These are phyloP conservation scores for Scheffersomyces ergatensis DNA, from an alignment of 805 yeast species.

Conservation along the genomic window DNA sequence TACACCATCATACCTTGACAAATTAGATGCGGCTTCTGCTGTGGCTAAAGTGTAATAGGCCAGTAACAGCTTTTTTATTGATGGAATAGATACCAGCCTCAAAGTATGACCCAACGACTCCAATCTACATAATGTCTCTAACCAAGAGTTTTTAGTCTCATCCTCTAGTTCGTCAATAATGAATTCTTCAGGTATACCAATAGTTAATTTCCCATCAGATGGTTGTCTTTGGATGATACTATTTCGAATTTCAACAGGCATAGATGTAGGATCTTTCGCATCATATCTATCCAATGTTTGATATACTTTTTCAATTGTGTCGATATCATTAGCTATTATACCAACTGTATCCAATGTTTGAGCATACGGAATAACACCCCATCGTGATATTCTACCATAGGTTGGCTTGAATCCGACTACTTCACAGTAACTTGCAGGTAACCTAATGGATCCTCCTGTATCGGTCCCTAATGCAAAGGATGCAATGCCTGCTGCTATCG, in stretches of 20 bases:
- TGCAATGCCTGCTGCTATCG: slow-evolving; percentile 69
- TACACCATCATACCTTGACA: slow-evolving; percentile 87
- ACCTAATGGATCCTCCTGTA: slow-evolving; percentile 94
- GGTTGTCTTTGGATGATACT: slow-evolving; percentile 9
- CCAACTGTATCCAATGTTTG: slow-evolving; percentile 96
- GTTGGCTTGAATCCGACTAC: slow-evolving; percentile 89
- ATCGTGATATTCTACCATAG: slow-evolving; percentile 86
- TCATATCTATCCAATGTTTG: slow-evolving; percentile 59
- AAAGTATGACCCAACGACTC: slow-evolving; percentile 50
- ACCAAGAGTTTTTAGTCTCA: slow-evolving; percentile 48
- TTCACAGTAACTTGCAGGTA: slow-evolving; percentile 88
- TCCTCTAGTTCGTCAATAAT: slow-evolving; percentile 52
- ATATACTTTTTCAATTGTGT: slow-evolving; percentile 48
- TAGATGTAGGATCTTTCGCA: slow-evolving; percentile 74
- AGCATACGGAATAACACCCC: slow-evolving; percentile 92
- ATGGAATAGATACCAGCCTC: slow-evolving; percentile 66
- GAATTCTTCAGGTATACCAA: slow-evolving; percentile 78
- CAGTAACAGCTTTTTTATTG: slow-evolving; percentile 64
- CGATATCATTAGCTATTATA: slow-evolving; percentile 54
- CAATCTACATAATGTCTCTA: slow-evolving; percentile 41
- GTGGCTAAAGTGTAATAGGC: slow-evolving; percentile 86
- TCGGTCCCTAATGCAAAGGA: slow-evolving; percentile 90
- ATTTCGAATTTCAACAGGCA: slow-evolving; percentile 35
- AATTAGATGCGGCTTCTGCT: slow-evolving; percentile 91
- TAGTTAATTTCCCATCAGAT: slow-evolving; percentile 25